phyloP scores from a whole-genome alignment of 2,329 filamentous ascomycete genomes.

The Venturia carpophila region DNA sequence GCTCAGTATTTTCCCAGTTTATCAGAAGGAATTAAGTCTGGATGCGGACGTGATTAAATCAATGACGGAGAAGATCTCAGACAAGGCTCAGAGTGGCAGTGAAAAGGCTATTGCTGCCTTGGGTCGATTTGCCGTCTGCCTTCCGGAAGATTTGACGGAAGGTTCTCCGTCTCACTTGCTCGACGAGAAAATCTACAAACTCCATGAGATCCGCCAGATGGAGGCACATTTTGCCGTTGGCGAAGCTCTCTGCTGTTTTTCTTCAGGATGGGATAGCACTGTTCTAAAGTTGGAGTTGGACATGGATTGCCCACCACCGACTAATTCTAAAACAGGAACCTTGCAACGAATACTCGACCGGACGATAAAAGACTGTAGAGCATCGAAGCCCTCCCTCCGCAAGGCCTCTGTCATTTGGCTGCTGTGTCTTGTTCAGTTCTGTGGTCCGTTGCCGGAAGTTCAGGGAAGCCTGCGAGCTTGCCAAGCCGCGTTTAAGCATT shows the following conservation, averaged over 20 bases:
- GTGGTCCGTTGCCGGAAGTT: conserved; percentile 67
- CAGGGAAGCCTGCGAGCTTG: conserved; percentile 67
- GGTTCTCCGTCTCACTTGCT: conserved; percentile 46
- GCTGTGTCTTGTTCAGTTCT: conserved; percentile 83
- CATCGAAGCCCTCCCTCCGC: conserved; percentile 78
- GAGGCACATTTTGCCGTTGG: conserved; percentile 89
- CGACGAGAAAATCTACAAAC: conserved; percentile 50
- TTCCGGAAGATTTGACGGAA: conserved; percentile 37
- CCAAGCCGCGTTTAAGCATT: conserved; percentile 79
- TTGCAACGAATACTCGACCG: conserved; percentile 58
- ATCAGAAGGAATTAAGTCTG: conserved; percentile 35
- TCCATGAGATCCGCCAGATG: conserved; percentile 77
- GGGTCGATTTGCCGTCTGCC: conserved; percentile 64
- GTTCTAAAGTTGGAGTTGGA: conserved; percentile 33
- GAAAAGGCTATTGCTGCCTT: conserved; percentile 75
- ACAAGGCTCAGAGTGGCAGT: conserved; percentile 68
- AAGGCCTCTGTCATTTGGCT: conserved; percentile 96
- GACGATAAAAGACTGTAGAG: conserved; percentile 67
- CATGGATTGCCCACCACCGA: conserved; percentile 19
- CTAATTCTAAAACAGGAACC: conserved; percentile 17
- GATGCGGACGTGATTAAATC: conserved; percentile 28
- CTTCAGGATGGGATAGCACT: conserved; percentile 76
- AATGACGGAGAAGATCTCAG: conserved; percentile 51
- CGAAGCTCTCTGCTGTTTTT: conserved; percentile 72
- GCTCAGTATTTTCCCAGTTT: conserved; percentile 29